Evolutionary conservation across 2,329 filamentous ascomycete genomes (phyloP), one percentile per base, ranked within the genome.

Genomic region (Fusarium tjaetaba): DNA sequence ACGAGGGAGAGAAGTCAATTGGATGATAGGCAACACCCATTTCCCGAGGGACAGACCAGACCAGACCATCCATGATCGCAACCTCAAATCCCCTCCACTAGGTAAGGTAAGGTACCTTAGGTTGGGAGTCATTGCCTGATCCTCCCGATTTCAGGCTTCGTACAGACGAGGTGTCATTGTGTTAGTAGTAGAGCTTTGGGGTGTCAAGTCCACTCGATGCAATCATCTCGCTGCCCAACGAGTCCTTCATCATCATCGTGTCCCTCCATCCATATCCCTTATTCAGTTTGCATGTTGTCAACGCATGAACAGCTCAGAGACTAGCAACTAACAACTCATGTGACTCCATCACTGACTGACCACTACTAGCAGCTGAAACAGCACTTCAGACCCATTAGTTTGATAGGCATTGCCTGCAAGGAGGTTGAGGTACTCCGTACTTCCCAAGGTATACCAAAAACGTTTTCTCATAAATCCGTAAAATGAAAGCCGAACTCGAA

Each of bases 281-380:
- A 28, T 61, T 57, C 46, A 68, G 52, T 55, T 49, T 58, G 51
- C 52, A 60, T 68, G 45, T 59, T 49, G 41, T 71, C 71, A 68
- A 68, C 62, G 75, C 75, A 77, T 77, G 57, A 71, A 77, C 62
- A 64, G 58, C 57, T 61, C 52, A 75, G 73, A 74, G 69, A 60
- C 65, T 68, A 68, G 68, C 63, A 64, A 59, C 65, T 67, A 63
- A 71, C 56, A 73, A 58, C 66, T 64, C 70, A 49, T 62, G 52
- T 69, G 69, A 73, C 74, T 61, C 65, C 65, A 58, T 66, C 61
- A 38, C 32, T 26, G 26, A 49, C 36, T 41, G 51, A 9, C 64
- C 42, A 65, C 64, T 66, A 26, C 36, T 26, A 48, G 39, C 20
- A 43, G 41, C 41, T 42, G 32, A 68, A 68, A 38, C 39, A 52